Evolutionary conservation across 805 yeast genomes (phyloP), one percentile per base, ranked within the genome.

Genomic region (Zygosaccharomyces bailii): DNA sequence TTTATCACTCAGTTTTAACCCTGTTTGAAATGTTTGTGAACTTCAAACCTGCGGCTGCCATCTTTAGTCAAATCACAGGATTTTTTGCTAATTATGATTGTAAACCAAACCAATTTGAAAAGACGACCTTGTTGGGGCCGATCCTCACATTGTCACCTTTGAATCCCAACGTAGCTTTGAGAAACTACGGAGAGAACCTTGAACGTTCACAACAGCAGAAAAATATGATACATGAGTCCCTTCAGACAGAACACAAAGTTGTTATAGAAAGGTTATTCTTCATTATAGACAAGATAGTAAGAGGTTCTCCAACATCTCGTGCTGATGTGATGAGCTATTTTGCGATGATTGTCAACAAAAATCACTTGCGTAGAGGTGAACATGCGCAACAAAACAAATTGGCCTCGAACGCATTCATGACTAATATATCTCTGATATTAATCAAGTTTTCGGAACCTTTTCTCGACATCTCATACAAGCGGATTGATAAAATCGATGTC

Each of bases 301-400:
- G 98, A 50, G 86, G 88, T 0, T 80, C 88, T 4, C 67, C 75
- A 0, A 67, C 69, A 9, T 76, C 96, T 0, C 76, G 98, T 49
- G 69, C 70, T 29, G 80, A 70, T 32, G 58, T 90, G 39, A 66
- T 93, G 53, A 66, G 72, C 38, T 89, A 82, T 72, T 80, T 90
- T 64, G 84, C 86, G 1, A 74, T 74, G 20, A 73, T 88, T 32
- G 76, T 87, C n/a, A 86, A 91, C 56, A 73, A 77, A 40, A 89
- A 90, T 60, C 97, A 89, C 64, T 74, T 87, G 53, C 80, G 98
- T 67, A 76, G 87, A 55, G 96, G 96, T 42, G 80, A 84, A 51
- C 95, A 86, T 61, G 84, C 90, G 2, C 81, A 84, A 54, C 75
- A 78, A 9, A 69, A 72, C 11, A 75, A 79, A 45, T 68, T 86